Conservation (phyloP, 2,329 filamentous ascomycete genomes). For the Cladosporium sphaerospermum region DNA sequence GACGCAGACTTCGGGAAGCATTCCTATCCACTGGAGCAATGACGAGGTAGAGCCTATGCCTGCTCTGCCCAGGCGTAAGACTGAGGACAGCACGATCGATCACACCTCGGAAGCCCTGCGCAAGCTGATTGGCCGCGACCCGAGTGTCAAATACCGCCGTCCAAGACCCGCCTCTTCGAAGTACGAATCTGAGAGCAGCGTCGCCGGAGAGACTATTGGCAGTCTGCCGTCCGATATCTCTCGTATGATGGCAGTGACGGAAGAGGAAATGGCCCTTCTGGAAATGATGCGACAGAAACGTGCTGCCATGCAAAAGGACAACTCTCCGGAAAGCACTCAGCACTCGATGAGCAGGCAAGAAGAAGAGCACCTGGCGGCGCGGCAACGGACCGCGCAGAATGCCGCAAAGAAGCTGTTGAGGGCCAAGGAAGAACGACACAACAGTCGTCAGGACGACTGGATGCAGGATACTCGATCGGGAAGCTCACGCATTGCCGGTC, state of each 20-base stretch:
- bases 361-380: constrained; percentile 21
- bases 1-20: constrained; percentile 23
- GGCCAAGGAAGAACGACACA: constrained; percentile 14
- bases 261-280: constrained; percentile 44
- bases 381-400: constrained; percentile 19
- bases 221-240: constrained; percentile 17
- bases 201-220: constrained; percentile 12
- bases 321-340: constrained; percentile 33
- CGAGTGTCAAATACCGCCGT: neutral
- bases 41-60: constrained; percentile 11
- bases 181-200: constrained; percentile 4
- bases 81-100: constrained; percentile 1
- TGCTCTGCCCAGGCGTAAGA: constrained; percentile 1
- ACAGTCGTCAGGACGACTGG: constrained; percentile 6
- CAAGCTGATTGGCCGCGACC: constrained; percentile 11
- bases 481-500: constrained; percentile 16
- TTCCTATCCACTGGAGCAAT: constrained; percentile 22
- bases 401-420: constrained; percentile 20
- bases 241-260: constrained; percentile 41
- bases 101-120: constrained; percentile 13
- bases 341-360: constrained; percentile 29
- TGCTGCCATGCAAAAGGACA: constrained; percentile 40
- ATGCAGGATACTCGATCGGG: neutral
- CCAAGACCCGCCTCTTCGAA: constrained; percentile 3
- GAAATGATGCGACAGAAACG: constrained; percentile 46